phyloP scores from a whole-genome alignment of 345 rosid species.

The Camelina neglecta region DNA sequence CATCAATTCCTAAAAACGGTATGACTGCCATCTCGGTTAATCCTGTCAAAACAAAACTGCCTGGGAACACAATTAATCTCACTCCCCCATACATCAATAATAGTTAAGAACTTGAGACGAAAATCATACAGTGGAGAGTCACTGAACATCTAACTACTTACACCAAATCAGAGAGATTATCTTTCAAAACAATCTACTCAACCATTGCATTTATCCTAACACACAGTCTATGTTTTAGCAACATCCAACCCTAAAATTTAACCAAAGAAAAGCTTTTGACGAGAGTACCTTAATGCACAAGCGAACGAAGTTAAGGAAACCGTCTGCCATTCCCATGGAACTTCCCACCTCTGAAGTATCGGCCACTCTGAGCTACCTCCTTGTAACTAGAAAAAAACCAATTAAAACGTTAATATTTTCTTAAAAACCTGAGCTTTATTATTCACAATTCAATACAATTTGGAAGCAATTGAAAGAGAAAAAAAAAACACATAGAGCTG shows the following conservation, averaged over 20 bases:
- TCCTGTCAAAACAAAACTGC: constrained; percentile 98
- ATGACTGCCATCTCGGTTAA: constrained; percentile 64
- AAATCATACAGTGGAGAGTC: neutral
- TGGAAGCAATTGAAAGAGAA: neutral
- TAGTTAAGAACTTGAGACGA: neutral
- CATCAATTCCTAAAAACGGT: constrained; percentile 63
- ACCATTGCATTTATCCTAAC: neutral
- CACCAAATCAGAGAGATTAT: constrained; percentile 10
- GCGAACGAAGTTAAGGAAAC: constrained; percentile 84
- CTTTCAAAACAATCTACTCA: constrained; percentile 23
- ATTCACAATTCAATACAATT: neutral
- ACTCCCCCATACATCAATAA: neutral
- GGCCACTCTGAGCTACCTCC: constrained; percentile 57
- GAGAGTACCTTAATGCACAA: constrained; percentile 79
- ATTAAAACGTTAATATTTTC: neutral
- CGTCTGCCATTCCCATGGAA: constrained; percentile 93
- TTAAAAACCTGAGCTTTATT: neutral
- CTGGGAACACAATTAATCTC: constrained; percentile 63
- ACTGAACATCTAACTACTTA: neutral
- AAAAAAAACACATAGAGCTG: neutral
- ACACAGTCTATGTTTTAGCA: neutral
- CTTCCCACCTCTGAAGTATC: constrained; percentile 81
- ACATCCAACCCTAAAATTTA: constrained; percentile 4
- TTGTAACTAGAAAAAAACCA: constrained; percentile 8
- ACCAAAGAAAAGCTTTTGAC: constrained; percentile 9